Conservation (phyloP, 176 grass and related monocot species). For the Triticum timopheevii region DNA sequence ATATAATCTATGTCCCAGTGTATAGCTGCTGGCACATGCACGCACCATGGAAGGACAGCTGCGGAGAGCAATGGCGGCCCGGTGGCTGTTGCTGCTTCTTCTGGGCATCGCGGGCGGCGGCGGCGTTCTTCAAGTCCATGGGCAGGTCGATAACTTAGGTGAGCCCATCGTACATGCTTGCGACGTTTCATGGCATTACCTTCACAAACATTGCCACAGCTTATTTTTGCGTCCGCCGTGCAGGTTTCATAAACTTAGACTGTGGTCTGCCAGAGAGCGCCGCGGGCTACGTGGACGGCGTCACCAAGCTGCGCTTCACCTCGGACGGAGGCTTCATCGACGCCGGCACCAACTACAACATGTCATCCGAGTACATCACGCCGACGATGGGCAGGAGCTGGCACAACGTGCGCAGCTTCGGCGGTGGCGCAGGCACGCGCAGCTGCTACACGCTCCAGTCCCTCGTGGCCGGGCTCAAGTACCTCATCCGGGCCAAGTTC, state of each 20-base stretch:
- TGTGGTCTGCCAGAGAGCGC: slow-evolving; percentile 13
- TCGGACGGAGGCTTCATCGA: slow-evolving; percentile 49
- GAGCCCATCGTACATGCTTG: background rate
- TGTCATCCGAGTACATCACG: slow-evolving; percentile 28
- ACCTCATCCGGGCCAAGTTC: slow-evolving; percentile 49
- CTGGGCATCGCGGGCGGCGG: background rate
- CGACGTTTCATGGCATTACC: background rate
- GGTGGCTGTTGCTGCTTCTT: background rate
- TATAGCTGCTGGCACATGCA: background rate
- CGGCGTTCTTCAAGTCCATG: background rate
- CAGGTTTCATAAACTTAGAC: background rate
- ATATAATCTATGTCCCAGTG: background rate
- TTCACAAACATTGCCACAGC: background rate
- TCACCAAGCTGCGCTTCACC: slow-evolving; percentile 20
- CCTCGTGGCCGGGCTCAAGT: slow-evolving; percentile 37
- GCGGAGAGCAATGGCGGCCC: slow-evolving; percentile 5
- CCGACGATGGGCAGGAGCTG: background rate
- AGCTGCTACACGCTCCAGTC: slow-evolving; percentile 63
- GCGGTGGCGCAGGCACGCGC: slow-evolving; percentile 17
- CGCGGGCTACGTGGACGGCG: slow-evolving; percentile 28
- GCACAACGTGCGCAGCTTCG: slow-evolving; percentile 55
- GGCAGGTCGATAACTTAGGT: background rate
- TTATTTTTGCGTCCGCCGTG: background rate
- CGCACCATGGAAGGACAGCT: background rate
- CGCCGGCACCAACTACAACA: slow-evolving; percentile 37